Percentiles rank a stretch among this genome's conserved stretches.
Evolutionary conservation across 1,284 basidiomycete genomes (phyloP).

Genomic region (Baeospora myosura): DNA sequence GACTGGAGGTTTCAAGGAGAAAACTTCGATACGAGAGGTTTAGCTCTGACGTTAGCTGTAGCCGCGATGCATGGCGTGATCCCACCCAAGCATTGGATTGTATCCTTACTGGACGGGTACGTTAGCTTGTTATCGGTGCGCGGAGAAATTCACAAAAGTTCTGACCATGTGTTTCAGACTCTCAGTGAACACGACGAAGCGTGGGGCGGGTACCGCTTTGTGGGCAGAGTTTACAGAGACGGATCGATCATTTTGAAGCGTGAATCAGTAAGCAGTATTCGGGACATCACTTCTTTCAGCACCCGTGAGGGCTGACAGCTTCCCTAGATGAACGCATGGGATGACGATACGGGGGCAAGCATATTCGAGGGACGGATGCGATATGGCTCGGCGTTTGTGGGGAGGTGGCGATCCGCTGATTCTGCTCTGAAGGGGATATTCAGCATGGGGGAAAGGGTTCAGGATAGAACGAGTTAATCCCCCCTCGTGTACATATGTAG

Average conservation of each 20-base stretch:
- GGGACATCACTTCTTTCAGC: slow-evolving; percentile 7
- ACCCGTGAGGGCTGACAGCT: slow-evolving; percentile 5
- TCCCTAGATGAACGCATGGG: slow-evolving; percentile 25
- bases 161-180: slow-evolving; percentile 25
- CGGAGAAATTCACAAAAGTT: too few relatives aligned
- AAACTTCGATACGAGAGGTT: slow-evolving; percentile 22
- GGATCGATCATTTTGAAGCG: slow-evolving; percentile 35
- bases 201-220: slow-evolving; percentile 39
- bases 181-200: slow-evolving; percentile 36
- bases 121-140: slow-evolving; percentile 8
- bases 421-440: slow-evolving; percentile 42
- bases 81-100: slow-evolving; percentile 22
- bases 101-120: slow-evolving; percentile 33
- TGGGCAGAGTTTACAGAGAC: slow-evolving; percentile 31
- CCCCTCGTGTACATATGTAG: too few relatives aligned
- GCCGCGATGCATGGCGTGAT: slow-evolving; percentile 10
- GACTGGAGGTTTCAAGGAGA: slow-evolving; percentile 15
- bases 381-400: slow-evolving; percentile 32
- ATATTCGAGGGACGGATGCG: slow-evolving; percentile 36
- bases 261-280: slow-evolving; percentile 34
- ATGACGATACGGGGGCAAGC: slow-evolving; percentile 26
- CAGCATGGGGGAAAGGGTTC: slow-evolving; percentile 35
- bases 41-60: slow-evolving; percentile 8
- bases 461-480: too few relatives aligned
- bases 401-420: slow-evolving; percentile 28